Evolutionary conservation across 129 eudicot species (phyloP).

Genomic region (Centaurea solstitialis): DNA sequence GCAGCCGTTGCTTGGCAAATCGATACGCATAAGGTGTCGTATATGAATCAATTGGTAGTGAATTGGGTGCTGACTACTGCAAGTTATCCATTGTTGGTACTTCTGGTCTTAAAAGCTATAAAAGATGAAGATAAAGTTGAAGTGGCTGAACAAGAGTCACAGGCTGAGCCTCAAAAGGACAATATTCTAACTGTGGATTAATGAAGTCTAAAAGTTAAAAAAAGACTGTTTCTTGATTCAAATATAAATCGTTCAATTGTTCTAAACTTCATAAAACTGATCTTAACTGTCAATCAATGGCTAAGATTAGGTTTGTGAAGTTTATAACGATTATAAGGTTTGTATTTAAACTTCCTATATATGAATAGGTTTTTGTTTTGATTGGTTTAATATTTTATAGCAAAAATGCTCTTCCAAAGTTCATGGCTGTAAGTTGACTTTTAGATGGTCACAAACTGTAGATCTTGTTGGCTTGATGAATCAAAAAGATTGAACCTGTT

Average conservation of each 20-base stretch:
- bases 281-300: no score
- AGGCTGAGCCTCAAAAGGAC: background rate
- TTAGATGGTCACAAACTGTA: no score
- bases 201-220: constrained; percentile 21
- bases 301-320: no score
- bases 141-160: constrained; percentile 26
- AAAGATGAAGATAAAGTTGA: constrained; percentile 55
- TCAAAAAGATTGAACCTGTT: background rate
- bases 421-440: background rate
- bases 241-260: no score
- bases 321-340: no score
- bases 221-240: no score
- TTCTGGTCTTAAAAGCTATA: constrained; percentile 65
- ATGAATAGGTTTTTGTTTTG: background rate
- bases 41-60: constrained; percentile 48
- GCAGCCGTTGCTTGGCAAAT: constrained; percentile 88
- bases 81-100: constrained; percentile 59
- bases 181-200: constrained; percentile 23
- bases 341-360: no score
- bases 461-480: background rate
- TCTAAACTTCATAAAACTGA: no score
- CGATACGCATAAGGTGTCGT: constrained; percentile 67
- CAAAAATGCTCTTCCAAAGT: background rate
- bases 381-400: no score
- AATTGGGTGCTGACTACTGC: constrained; percentile 75